Conservation (phyloP, 2,329 filamentous ascomycete genomes). For the Monosporascus ibericus region DNA sequence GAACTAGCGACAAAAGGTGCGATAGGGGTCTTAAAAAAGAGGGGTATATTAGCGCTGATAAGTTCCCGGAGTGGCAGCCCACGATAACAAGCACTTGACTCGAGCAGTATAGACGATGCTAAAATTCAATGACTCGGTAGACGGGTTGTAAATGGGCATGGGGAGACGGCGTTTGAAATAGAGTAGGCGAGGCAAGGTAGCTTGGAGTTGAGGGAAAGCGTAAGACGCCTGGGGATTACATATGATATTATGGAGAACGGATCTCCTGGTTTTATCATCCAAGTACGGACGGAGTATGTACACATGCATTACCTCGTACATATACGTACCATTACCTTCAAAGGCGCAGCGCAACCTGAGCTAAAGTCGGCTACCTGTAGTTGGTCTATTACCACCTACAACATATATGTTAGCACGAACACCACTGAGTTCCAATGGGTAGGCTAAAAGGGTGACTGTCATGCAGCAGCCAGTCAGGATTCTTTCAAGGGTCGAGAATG, state of each 20-base stretch:
- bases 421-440: background rate
- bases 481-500: background rate
- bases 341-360: no score
- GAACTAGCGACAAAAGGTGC: background rate
- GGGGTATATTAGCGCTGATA: background rate
- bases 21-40: background rate
- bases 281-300: background rate
- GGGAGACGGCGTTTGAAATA: background rate
- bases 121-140: background rate
- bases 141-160: background rate
- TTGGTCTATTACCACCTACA: no score
- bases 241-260: background rate
- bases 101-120: background rate
- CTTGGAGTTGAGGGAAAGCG: background rate
- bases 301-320: background rate
- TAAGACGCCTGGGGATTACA: background rate
- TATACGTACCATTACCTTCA: background rate
- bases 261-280: conserved; percentile 5
- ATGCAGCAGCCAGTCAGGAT: background rate
- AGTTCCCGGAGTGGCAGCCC: background rate
- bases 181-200: background rate
- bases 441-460: background rate
- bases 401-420: no score
- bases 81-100: background rate
- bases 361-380: no score